phyloP scores from a whole-genome alignment of 1,284 basidiomycete genomes.

The Xerocomus nothofagi region DNA sequence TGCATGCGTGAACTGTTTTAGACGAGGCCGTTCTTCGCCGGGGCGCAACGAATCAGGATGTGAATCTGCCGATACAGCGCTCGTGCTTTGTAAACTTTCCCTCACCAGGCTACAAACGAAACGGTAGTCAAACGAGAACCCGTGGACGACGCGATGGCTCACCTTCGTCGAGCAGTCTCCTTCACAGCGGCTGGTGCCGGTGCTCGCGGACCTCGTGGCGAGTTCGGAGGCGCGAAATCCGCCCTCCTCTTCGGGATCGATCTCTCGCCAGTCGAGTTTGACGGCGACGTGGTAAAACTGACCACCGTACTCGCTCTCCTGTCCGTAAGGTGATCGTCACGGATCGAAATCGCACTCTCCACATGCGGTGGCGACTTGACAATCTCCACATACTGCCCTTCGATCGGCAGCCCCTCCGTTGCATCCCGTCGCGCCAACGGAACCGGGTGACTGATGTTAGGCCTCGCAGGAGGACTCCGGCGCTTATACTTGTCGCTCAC shows the following conservation, averaged over 20 bases:
- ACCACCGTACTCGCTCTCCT: slow-evolving; percentile 45
- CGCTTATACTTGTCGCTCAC: slow-evolving; percentile 60
- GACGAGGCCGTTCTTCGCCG: slow-evolving; percentile 47
- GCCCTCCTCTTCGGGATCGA: slow-evolving; percentile 66
- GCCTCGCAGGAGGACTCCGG: slow-evolving; percentile 40
- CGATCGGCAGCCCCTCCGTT: slow-evolving; percentile 22
- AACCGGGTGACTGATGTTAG: slow-evolving; percentile 54
- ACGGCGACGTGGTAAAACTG: slow-evolving; percentile 54
- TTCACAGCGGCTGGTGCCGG: slow-evolving; percentile 25
- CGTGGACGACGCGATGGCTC: not conserved
- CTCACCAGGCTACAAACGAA: slow-evolving; percentile 22
- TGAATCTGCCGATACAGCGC: slow-evolving; percentile 38
- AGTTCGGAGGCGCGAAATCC: slow-evolving; percentile 59
- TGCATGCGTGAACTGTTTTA: slow-evolving; percentile 74
- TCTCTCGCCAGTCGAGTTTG: slow-evolving; percentile 57
- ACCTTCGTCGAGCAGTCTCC: slow-evolving; percentile 29
- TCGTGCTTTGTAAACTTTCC: slow-evolving; percentile 37
- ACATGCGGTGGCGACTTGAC: slow-evolving; percentile 25
- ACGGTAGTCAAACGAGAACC: not conserved
- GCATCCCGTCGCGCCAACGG: slow-evolving; percentile 34
- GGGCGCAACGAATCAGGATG: slow-evolving; percentile 33
- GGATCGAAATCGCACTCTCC: slow-evolving; percentile 39
- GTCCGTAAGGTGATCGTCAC: slow-evolving; percentile 40
- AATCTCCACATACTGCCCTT: slow-evolving; percentile 35
- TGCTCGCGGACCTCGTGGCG: slow-evolving; percentile 32